These are phyloP conservation scores for Debaryomyces psychrophilus DNA, from an alignment of 1,139 yeast genomes.

Conservation along the genomic window DNA sequence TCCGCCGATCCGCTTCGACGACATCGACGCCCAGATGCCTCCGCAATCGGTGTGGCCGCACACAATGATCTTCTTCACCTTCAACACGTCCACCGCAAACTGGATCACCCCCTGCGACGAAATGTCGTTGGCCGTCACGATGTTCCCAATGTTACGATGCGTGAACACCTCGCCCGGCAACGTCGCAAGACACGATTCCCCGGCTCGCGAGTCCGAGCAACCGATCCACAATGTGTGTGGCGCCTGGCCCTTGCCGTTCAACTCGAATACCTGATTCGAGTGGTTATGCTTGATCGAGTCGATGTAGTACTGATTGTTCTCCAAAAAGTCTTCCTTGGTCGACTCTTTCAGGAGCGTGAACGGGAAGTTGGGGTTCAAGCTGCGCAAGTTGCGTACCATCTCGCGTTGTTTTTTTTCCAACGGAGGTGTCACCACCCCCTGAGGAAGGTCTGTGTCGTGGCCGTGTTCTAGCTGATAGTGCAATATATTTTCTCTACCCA, in stretches of 20 bases:
- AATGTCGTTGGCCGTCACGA: constrained; percentile 71
- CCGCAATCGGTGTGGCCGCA: constrained; percentile 99
- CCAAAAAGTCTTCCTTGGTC: constrained; percentile 62
- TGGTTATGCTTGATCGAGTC: constrained; percentile 59
- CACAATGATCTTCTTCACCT: constrained; percentile 80
- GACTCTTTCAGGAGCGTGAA: constrained; percentile 63
- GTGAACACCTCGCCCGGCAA: constrained; percentile 94
- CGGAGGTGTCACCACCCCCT: constrained; percentile 13
- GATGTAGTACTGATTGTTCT: constrained; percentile 71
- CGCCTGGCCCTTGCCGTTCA: constrained; percentile 81
- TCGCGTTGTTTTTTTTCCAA: constrained; percentile 12
- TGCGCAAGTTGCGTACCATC: constrained; percentile 1
- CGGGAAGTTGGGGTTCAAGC: constrained; percentile 38
- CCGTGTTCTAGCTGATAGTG: constrained; percentile 47
- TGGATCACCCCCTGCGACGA: constrained; percentile 83
- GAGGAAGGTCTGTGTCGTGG: constrained; percentile 38
- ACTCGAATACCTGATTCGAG: constrained; percentile 63
- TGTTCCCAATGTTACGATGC: constrained; percentile 91
- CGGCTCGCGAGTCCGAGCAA: constrained; percentile 91
- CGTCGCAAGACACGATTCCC: constrained; percentile 77
- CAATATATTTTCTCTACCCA: constrained; percentile 51
- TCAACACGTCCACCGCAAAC: constrained; percentile 85
- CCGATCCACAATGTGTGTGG: constrained; percentile 98
- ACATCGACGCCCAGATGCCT: constrained; percentile 86
- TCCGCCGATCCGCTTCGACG: constrained; percentile 70